Base-by-base conservation (phyloP, 1,139 yeast genomes). In the Yamadazyma membranifaciens region DNA sequence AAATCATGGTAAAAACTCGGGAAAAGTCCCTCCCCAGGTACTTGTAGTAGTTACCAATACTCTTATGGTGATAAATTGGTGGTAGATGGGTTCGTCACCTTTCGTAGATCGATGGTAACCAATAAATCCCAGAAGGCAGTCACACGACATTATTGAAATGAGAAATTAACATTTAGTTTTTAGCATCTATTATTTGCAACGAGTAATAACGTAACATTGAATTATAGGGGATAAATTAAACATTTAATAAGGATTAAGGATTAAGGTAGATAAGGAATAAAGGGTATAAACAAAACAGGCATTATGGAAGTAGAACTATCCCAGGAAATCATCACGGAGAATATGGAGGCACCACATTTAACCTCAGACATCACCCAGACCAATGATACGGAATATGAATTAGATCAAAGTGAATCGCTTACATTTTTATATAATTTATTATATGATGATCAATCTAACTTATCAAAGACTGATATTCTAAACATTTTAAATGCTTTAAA, bases 341-440 rank as follows among this genome's bases (percentile, higher is more conserved):
- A 33, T 14, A 9, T 24, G 29, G 29, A 12, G 34, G 26, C 20
- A 17, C 14, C 31, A 11, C 20, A 22, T 17, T 22, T 33, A 30
- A 37, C 33, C n/a, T 20, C 11, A 11, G 25, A 26, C 10, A 36
- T 33, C 34, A 43, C 5, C 7, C 24, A 20, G 7, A 20, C 25
- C 45, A 13, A 43, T 16, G 46, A 50, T 36, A 60, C 63, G 35
- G 73, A 67, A 39, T 70, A 68, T 45, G 76, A 70, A 45, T 54
- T 69, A 34, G 64, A 57, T 48, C 72, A 62, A 47, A 67, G 73
- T 2, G 75, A 70, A 45, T 66, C 73, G 4, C 53, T 69, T 25
- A 63, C 70, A 2, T 69, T 70, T 42, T 52, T 69, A 24, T 68
- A 67, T 51, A 67, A 69, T 48, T 55, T 69, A 31, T 55, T 70